Evolutionary conservation across 1,139 yeast genomes (phyloP).

Genomic region (Pichia norvegensis): DNA sequence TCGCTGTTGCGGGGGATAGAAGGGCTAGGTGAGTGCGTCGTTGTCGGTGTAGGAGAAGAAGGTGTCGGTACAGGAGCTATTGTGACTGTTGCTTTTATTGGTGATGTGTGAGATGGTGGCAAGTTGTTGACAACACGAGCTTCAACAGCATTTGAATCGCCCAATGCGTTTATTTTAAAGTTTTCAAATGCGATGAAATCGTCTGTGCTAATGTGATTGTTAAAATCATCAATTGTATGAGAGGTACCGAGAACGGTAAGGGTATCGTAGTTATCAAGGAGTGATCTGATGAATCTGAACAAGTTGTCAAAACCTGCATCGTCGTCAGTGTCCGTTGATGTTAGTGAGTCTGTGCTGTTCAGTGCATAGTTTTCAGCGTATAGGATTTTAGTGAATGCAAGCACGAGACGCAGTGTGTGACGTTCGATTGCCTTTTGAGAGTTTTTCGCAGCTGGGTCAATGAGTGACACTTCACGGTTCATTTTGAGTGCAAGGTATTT

Average conservation of each 20-base stretch:
- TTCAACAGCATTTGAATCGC: constrained; percentile 9
- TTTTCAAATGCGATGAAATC: constrained; percentile 23
- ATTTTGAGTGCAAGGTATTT: constrained; percentile 19
- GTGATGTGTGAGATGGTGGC: constrained; percentile 6
- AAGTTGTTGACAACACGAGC: constrained; percentile 1
- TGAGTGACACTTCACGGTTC: constrained; percentile 18
- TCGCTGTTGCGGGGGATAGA: constrained; percentile 12
- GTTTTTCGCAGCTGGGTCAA: constrained; percentile 24
- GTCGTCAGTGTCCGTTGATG: constrained; percentile 12
- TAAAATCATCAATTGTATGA: constrained; percentile 18
- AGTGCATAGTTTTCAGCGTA: constrained; percentile 18
- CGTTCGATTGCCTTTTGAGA: constrained; percentile 18
- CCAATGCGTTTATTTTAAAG: constrained; percentile 15
- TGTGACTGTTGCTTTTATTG: too few species aligned
- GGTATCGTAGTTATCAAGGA: constrained; percentile 19
- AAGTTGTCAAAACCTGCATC: constrained; percentile 26
- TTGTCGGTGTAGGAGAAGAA: constrained; percentile 2
- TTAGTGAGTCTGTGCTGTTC: constrained; percentile 2
- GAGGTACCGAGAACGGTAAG: constrained; percentile 15
- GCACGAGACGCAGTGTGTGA: constrained; percentile 23
- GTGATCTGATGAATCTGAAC: constrained; percentile 23
- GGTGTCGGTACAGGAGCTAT: background rate
- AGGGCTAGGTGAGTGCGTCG: constrained; percentile 7
- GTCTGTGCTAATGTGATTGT: constrained; percentile 19
- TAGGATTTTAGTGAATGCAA: constrained; percentile 26